Evolutionary conservation across 495 filamentous ascomycete species (phyloP), one percentile per base, ranked within the genome.

Genomic region (Daldinia concentrica): DNA sequence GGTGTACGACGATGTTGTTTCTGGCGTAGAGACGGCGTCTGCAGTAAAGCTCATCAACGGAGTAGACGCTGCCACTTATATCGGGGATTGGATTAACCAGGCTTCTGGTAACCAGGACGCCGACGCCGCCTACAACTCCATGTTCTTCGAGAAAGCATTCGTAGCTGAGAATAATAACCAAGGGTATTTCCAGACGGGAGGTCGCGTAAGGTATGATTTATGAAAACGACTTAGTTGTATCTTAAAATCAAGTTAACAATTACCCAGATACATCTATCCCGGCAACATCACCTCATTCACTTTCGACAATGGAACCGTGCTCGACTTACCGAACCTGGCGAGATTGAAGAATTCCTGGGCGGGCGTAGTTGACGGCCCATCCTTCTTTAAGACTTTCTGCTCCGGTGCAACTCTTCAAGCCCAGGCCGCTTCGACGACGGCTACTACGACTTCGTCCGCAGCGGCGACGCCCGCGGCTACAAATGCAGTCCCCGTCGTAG

Each of bases 51-150:
- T 69, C 68, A 83, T 84, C 69, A 82, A 84, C 61, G 78, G 78
- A 27, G 43, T 78, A 24, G 72, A 79, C 34, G 80, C 79, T 3
- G 74, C 76, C 22, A 74, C 68, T 8, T 80, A 74, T 51, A 19
- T 82, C 19, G 72, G 68, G 19, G 62, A 79, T 2, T 74, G 77
- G 68, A 76, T 79, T 17, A 57, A 62, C n/a, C 62, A 67, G 29
- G 76, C 75, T n/a, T 56, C 64, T 11, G 77, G 72, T 43, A 78
- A 77, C 62, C 81, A 81, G 55, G 84, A 86, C 62, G 76, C 74
- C 27, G 83, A 86, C 62, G 81, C 83, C n/a, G 81, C 79, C 2
- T 86, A 83, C 64, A 86, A 86, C 63, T 77, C 78, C 4, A 78
- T 84, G 73, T 86, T 86, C 64, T 76, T 71, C 63, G 76, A 76